Percentiles rank a stretch among this genome's conserved stretches.
Conservation (phyloP, 192 early-diverging fungal genomes). For the Coemansia sp. region DNA sequence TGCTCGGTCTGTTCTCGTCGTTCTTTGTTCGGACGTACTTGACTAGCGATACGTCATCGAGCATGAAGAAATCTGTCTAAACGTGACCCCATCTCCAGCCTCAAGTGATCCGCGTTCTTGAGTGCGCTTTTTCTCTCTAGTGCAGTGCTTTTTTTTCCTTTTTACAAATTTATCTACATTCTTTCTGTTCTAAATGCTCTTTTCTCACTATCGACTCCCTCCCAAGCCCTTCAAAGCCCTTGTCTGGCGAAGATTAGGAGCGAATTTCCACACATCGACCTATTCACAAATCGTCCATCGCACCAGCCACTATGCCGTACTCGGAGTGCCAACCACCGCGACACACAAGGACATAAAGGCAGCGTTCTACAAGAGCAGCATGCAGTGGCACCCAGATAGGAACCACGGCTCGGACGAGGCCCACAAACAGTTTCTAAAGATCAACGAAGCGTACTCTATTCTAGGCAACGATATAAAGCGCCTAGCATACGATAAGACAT, state of each 20-base stretch:
- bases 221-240: neutral
- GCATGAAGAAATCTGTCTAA: neutral
- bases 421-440: constrained; percentile 67
- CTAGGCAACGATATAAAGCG: constrained; percentile 69
- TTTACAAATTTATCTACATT: constrained; percentile 1
- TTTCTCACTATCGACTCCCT: neutral
- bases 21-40: constrained; percentile 74
- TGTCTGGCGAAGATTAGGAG: neutral
- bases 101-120: neutral
- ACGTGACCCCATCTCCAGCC: neutral
- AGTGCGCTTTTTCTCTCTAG: neutral
- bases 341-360: constrained; percentile 40
- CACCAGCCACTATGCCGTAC: constrained; percentile 35
- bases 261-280: constrained; percentile 20
- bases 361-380: constrained; percentile 53
- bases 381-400: constrained; percentile 80
- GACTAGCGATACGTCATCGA: neutral
- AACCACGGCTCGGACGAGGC: constrained; percentile 70
- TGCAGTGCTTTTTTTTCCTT: neutral
- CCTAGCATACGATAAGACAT: constrained; percentile 72
- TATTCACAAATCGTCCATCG: constrained; percentile 19
- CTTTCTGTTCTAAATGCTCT: neutral
- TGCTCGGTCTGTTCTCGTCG: constrained; percentile 75
- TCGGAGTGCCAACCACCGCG: constrained; percentile 27
- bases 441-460: constrained; percentile 85